Conservation (phyloP, 805 yeast genomes). For the Starmerella khaoyaiensis region DNA sequence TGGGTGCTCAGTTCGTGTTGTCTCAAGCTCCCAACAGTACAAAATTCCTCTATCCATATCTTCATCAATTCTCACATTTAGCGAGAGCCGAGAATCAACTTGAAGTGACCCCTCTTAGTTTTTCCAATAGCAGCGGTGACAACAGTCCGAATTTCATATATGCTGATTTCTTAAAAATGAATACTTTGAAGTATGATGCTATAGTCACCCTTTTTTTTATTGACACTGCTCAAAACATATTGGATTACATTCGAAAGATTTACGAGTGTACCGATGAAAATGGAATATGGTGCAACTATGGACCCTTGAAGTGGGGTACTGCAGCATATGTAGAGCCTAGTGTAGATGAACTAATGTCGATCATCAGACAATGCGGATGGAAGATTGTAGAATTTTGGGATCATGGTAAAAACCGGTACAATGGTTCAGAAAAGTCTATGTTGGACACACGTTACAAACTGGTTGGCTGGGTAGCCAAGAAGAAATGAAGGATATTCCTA, state of each 20-base stretch:
- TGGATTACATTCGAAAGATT: slow-evolving; percentile 61
- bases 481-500: not conserved
- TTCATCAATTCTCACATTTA: slow-evolving; percentile 63
- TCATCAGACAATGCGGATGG: slow-evolving; percentile 58
- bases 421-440: slow-evolving; percentile 24
- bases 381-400: slow-evolving; percentile 21
- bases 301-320: slow-evolving; percentile 87
- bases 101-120: slow-evolving; percentile 18
- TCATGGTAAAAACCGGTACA: slow-evolving; percentile 23
- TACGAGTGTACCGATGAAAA: slow-evolving; percentile 35
- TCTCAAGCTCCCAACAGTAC: not conserved
- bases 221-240: slow-evolving; percentile 81
- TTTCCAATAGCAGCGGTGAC: not conserved
- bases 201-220: slow-evolving; percentile 52
- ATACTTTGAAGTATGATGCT: slow-evolving; percentile 29
- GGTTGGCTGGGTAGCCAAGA: slow-evolving; percentile 18
- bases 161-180: slow-evolving; percentile 54
- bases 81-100: slow-evolving; percentile 37
- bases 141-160: slow-evolving; percentile 22
- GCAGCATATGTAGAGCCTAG: slow-evolving; percentile 62
- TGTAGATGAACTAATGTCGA: slow-evolving; percentile 48
- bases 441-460: slow-evolving; percentile 25
- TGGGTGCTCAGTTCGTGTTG: slow-evolving; percentile 28
- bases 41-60: slow-evolving; percentile 27
- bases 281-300: slow-evolving; percentile 77